A percentile compares a stretch with the other conserved stretches of the same genome.
Evolutionary conservation across 2,329 filamentous ascomycete genomes (phyloP).

Genomic region (Fusarium floridanum): DNA sequence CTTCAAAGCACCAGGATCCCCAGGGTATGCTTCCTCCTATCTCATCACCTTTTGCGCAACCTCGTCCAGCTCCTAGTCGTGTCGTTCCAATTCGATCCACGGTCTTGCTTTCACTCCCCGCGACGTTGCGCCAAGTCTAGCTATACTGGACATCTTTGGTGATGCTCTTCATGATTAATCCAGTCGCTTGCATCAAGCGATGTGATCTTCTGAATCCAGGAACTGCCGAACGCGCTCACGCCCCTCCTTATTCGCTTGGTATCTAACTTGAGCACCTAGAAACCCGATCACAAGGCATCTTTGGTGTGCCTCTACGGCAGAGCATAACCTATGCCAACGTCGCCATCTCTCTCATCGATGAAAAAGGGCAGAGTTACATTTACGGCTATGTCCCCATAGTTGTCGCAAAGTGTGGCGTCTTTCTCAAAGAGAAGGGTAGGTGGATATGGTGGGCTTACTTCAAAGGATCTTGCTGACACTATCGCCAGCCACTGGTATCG

Average conservation of each 20-base stretch:
- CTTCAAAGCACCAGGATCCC: conserved; percentile 67
- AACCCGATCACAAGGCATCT: conserved; percentile 78
- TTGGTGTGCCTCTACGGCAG: conserved; percentile 90
- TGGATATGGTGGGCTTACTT: conserved; percentile 23
- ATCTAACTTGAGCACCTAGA: conserved; percentile 54
- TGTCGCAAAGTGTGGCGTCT: conserved; percentile 97
- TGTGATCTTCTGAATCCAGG: background rate
- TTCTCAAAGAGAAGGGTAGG: conserved; percentile 96
- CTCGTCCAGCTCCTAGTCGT: conserved; percentile 4
- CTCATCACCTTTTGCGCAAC: conserved; percentile 17
- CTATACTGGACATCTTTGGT: background rate
- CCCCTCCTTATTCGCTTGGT: conserved; percentile 2
- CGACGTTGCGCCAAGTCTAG: conserved; percentile 6
- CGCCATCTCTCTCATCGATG: conserved; percentile 94
- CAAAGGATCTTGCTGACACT: conserved; percentile 39
- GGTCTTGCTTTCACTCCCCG: background rate
- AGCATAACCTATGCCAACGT: conserved; percentile 99
- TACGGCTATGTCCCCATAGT: conserved; percentile 99
- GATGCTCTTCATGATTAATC: background rate
- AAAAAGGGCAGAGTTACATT: conserved; percentile 93
- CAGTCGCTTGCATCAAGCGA: conserved; percentile 9
- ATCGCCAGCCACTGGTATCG: conserved; percentile 84
- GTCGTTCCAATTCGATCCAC: conserved; percentile 7
- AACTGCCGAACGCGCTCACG: conserved; percentile 7
- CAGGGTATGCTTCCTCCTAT: conserved; percentile 60